Base-by-base conservation (phyloP, 805 yeast genomes). In the Kodamaea neixiangensis region DNA sequence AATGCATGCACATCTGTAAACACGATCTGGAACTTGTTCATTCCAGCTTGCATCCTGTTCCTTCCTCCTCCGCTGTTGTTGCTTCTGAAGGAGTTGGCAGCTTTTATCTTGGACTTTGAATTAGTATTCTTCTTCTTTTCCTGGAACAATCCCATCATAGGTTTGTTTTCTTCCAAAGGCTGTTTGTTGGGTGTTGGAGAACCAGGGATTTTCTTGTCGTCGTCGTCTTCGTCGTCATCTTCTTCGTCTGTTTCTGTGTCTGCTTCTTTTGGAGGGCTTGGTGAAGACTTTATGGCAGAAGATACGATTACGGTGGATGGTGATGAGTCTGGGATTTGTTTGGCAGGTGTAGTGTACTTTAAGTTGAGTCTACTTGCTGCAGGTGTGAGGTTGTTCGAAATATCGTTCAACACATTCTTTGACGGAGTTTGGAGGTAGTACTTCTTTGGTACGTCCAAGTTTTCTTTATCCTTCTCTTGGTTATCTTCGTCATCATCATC, bases 11-110 rank as follows among this genome's bases (percentile, higher is more conserved):
- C 71, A 56, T 76, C 80, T 3, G 78, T 65, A 47, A 76, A 68
- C 2, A 76, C 76, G 51, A 76, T 75, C 58, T 77, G 80, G 57
- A 76, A 76, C 58, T 73, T 73, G 56, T 72, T 72, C 68, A 73
- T 67, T 11, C 75, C 75, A 10, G 72, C 68, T 56, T 70, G 68
- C 69, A 66, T 67, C 46, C 51, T 49, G 7, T 54, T 33, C 11
- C 45, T 46, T n/a, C 53, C 40, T 2, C 15, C 13, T 31, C 37
- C 29, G 5, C 29, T 14, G 7, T 14, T 15, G 20, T 41, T 47
- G n/a, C 37, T 22, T 33, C 50, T 47, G 38, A 47, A 47, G 1
- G 46, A 42, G 15, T 42, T 42, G n/a, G 41, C 46, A 3, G 43
- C 22, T 35, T 42, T 47, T 20, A 20, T 29, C 46, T 39, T 40